Conservation (phyloP, 768 basidiomycete genomes). For the Hemileccinum rubropunctum region DNA sequence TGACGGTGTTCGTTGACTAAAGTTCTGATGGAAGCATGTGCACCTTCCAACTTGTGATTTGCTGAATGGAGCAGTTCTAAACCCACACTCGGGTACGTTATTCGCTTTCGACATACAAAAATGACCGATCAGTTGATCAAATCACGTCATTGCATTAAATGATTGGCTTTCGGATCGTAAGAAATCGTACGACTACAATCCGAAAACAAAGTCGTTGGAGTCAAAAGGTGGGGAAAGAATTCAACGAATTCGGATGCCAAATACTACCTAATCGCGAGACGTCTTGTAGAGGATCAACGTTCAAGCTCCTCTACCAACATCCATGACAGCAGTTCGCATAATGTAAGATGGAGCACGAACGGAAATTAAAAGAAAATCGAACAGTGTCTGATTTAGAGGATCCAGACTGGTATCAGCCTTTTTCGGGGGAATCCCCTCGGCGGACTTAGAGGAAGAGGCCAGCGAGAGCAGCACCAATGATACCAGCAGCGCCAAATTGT, state of each 20-base stretch:
- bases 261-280: constrained; percentile 2
- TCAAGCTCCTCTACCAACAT: not conserved
- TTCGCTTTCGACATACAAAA: too few species aligned
- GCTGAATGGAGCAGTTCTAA: too few species aligned
- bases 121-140: not conserved
- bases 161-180: constrained; percentile 16
- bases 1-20: too few species aligned
- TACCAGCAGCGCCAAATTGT: constrained; percentile 43
- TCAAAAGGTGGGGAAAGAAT: constrained; percentile 1
- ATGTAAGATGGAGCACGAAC: constrained; percentile 15
- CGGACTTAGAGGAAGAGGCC: constrained; percentile 37
- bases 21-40: too few species aligned
- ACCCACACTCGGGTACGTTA: too few species aligned
- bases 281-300: not conserved
- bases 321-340: constrained; percentile 8
- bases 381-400: constrained; percentile 11
- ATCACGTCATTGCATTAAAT: not conserved
- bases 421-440: constrained; percentile 1
- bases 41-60: too few species aligned
- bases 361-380: constrained; percentile 8
- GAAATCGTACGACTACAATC: constrained; percentile 19
- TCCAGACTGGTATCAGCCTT: constrained; percentile 19
- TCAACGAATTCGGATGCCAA: constrained; percentile 1
- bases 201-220: constrained; percentile 9
- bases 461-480: constrained; percentile 33